A percentile compares a stretch with the other conserved stretches of the same genome.
phyloP scores from a whole-genome alignment of 352 stramenopile species.

The Peronospora destructor region DNA sequence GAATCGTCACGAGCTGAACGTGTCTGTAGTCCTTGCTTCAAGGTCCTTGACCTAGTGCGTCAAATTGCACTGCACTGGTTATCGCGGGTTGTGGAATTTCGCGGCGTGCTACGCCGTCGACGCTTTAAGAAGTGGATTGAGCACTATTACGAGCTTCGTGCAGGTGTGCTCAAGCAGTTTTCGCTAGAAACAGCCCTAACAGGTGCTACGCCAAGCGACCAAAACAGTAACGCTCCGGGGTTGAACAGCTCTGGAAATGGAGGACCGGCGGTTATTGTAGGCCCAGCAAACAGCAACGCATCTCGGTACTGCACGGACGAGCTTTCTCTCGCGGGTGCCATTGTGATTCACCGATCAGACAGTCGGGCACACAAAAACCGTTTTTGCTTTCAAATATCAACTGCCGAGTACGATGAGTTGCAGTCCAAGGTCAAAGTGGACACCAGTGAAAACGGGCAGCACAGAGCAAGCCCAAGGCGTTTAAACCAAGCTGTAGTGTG shows the following conservation, averaged over 20 bases:
- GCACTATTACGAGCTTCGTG: slow-evolving; percentile 74
- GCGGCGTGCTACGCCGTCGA: slow-evolving; percentile 60
- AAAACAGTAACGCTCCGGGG: slow-evolving; percentile 13
- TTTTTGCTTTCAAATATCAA: slow-evolving; percentile 80
- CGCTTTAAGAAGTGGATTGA: slow-evolving; percentile 75
- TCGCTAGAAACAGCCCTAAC: slow-evolving; percentile 39
- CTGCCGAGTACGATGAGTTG: slow-evolving; percentile 35
- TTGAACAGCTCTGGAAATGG: slow-evolving; percentile 18
- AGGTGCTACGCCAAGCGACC: slow-evolving; percentile 6
- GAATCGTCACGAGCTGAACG: slow-evolving; percentile 56
- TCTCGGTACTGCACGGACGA: slow-evolving; percentile 47
- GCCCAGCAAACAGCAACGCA: slow-evolving; percentile 1
- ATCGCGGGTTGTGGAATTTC: slow-evolving; percentile 60
- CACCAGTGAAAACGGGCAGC: slow-evolving; percentile 4
- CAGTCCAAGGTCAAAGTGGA: slow-evolving; percentile 12
- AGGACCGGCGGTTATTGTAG: slow-evolving; percentile 2
- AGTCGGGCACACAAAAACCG: slow-evolving; percentile 59
- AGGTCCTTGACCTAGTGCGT: slow-evolving; percentile 60
- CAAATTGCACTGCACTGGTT: slow-evolving; percentile 62
- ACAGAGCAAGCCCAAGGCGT: slow-evolving; percentile 22
- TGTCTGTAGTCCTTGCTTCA: slow-evolving; percentile 65
- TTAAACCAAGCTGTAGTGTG: slow-evolving; percentile 17
- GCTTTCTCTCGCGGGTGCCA: slow-evolving; percentile 63
- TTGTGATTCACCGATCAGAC: slow-evolving; percentile 74
- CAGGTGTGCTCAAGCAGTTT: slow-evolving; percentile 72